phyloP scores from a whole-genome alignment of 2,329 filamentous ascomycete species.

The Colletotrichum musae region DNA sequence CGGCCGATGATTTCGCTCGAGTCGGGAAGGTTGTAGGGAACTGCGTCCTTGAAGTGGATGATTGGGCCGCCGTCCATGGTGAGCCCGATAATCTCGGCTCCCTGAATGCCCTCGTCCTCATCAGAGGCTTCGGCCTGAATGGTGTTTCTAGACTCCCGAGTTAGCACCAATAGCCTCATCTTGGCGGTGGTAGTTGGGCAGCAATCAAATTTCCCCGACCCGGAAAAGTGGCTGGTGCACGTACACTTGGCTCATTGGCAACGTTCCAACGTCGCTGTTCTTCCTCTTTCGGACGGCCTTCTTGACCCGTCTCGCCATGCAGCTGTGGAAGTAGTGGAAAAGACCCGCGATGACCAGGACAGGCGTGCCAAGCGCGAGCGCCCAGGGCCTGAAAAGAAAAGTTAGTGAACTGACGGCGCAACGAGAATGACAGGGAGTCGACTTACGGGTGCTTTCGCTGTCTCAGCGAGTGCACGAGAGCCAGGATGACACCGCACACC shows the following conservation, averaged over 20 bases:
- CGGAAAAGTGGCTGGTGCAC: conserved; percentile 39
- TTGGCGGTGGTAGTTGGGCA: conserved; percentile 39
- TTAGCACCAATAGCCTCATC: conserved; percentile 41
- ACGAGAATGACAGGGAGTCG: not conserved
- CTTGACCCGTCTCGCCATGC: conserved; percentile 53
- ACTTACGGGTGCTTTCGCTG: conserved; percentile 67
- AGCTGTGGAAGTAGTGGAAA: conserved; percentile 63
- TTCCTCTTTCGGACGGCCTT: conserved; percentile 46
- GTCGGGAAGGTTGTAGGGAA: conserved; percentile 49
- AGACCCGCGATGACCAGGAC: conserved; percentile 71
- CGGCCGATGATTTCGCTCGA: conserved; percentile 56
- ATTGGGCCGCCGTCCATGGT: conserved; percentile 63
- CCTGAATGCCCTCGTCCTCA: conserved; percentile 47
- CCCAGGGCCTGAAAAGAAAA: conserved; percentile 62
- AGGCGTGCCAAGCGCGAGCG: conserved; percentile 71
- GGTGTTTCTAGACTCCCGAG: conserved; percentile 51
- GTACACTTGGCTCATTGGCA: conserved; percentile 62
- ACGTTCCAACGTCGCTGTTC: conserved; percentile 45
- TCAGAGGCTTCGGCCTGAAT: conserved; percentile 48
- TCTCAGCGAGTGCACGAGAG: conserved; percentile 64
- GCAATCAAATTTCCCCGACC: conserved; percentile 21
- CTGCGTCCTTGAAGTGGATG: conserved; percentile 57
- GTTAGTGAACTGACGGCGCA: conserved; percentile 23
- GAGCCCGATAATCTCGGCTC: conserved; percentile 59
- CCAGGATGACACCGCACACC: conserved; percentile 69